Evolutionary conservation across 2,329 filamentous ascomycete species (phyloP).

Genomic region (Seiridium cupressi): DNA sequence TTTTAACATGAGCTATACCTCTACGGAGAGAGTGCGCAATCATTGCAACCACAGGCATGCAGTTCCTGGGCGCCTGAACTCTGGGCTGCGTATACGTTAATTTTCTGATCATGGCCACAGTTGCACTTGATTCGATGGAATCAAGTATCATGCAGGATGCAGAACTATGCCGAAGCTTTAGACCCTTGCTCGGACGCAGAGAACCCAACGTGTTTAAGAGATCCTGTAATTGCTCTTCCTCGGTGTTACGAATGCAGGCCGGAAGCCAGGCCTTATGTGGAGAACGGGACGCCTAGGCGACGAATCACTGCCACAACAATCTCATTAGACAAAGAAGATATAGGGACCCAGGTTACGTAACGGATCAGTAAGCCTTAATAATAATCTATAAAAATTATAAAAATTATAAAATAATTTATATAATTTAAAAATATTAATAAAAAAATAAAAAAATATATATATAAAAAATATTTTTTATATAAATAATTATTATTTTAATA

Average conservation of each 20-base stretch:
- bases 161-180: not conserved
- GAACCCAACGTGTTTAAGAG: not conserved
- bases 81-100: not conserved
- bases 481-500: no score
- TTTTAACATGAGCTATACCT: conserved; percentile 6
- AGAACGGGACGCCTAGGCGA: no score
- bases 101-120: not conserved
- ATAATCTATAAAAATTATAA: not conserved
- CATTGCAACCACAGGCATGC: not conserved
- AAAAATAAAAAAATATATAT: not conserved
- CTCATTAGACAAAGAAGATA: no score
- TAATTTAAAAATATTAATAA: not conserved
- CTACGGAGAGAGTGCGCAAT: conserved; percentile 11
- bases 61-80: not conserved
- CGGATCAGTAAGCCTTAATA: no score
- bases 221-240: not conserved
- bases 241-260: no score
- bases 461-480: not conserved
- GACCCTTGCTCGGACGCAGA: not conserved
- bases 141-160: not conserved
- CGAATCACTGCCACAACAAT: no score
- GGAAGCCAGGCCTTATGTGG: no score
- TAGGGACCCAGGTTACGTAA: no score
- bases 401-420: not conserved
- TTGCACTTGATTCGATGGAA: not conserved